phyloP scores from a whole-genome alignment of 1,139 yeast species.

The Magnusiomyces sp. region DNA sequence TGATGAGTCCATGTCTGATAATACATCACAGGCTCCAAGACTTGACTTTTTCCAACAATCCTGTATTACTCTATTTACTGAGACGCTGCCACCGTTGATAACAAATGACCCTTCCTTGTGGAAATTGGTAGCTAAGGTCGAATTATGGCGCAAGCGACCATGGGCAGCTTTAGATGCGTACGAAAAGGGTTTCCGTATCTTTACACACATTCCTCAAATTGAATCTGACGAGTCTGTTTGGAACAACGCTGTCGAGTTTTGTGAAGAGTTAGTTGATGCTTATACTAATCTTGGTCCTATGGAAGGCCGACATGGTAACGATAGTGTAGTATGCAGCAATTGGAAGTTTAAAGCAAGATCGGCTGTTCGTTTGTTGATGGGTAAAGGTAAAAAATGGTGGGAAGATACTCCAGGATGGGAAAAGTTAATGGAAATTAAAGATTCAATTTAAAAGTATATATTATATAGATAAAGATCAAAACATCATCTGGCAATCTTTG shows the following conservation, averaged over 20 bases:
- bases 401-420: slow-evolving; percentile 77
- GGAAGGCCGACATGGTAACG: slow-evolving; percentile 81
- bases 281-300: slow-evolving; percentile 79
- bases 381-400: slow-evolving; percentile 75
- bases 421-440: slow-evolving; percentile 47
- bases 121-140: slow-evolving; percentile 77
- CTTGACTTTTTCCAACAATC: slow-evolving; percentile 43
- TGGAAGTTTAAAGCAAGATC: slow-evolving; percentile 84
- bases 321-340: slow-evolving; percentile 76
- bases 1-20: slow-evolving; percentile 4
- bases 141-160: slow-evolving; percentile 78
- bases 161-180: slow-evolving; percentile 83
- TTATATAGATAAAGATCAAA: no score
- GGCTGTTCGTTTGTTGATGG: slow-evolving; percentile 63
- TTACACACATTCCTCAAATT: slow-evolving; percentile 54
- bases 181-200: slow-evolving; percentile 78
- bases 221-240: slow-evolving; percentile 56
- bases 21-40: slow-evolving; percentile 8
- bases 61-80: slow-evolving; percentile 62
- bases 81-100: slow-evolving; percentile 56
- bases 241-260: slow-evolving; percentile 74
- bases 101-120: slow-evolving; percentile 68
- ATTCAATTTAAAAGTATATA: slow-evolving; percentile 13
- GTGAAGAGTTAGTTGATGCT: slow-evolving; percentile 75
- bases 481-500: no score